phyloP scores from a whole-genome alignment of 164 flowering plant genomes.

The Aristolochia contorta region DNA sequence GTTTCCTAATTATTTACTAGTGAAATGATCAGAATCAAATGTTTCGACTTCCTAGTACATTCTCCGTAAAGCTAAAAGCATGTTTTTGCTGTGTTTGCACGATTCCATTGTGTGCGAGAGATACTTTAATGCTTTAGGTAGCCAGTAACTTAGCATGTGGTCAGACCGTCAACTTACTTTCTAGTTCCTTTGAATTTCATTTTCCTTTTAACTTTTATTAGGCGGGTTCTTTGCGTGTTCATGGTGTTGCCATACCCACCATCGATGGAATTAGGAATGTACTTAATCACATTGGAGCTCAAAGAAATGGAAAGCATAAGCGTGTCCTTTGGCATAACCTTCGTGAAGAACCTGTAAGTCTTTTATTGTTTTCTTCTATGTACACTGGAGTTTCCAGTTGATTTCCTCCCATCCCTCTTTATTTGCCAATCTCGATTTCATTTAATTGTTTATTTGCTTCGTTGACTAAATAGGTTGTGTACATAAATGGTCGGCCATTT shows the following conservation, averaged over 20 bases:
- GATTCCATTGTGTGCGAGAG: no score
- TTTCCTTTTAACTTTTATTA: conserved; percentile 11
- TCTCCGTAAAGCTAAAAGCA: no score
- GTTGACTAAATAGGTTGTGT: conserved; percentile 53
- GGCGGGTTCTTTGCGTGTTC: conserved; percentile 76
- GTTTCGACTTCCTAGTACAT: background rate
- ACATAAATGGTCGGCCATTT: conserved; percentile 95
- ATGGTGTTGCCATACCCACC: conserved; percentile 95
- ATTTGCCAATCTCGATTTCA: no score
- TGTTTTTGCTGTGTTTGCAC: background rate
- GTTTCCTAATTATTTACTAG: no score
- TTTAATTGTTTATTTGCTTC: background rate
- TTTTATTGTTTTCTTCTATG: background rate
- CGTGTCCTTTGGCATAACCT: conserved; percentile 82
- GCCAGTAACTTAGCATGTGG: no score
- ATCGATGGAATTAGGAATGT: conserved; percentile 74
- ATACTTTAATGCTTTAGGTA: no score
- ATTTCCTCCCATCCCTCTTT: background rate
- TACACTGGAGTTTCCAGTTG: background rate
- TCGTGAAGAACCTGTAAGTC: conserved; percentile 84
- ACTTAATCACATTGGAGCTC: conserved; percentile 70
- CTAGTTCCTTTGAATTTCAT: background rate
- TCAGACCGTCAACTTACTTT: background rate
- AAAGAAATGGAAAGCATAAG: conserved; percentile 42
- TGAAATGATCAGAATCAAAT: background rate